phyloP scores from a whole-genome alignment of 2,329 filamentous ascomycete species.

The Gaeumannomyces sp. region DNA sequence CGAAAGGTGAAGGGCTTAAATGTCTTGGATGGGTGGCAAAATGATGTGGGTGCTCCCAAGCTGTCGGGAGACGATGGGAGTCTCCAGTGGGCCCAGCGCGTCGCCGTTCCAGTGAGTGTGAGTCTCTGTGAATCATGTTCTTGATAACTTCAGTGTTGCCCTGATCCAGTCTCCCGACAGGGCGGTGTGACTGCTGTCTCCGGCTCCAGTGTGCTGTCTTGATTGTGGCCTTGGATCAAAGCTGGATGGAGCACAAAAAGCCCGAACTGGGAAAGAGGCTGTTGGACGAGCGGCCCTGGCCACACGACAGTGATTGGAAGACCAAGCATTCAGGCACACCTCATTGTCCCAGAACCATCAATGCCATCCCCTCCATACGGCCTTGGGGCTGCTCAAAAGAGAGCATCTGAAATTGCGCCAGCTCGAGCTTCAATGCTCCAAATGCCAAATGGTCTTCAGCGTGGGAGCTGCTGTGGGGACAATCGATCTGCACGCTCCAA shows the following conservation, averaged over 20 bases:
- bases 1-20: background rate
- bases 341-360: background rate
- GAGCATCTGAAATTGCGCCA: background rate
- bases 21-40: background rate
- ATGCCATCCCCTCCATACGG: background rate
- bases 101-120: too few relatives aligned
- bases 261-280: background rate
- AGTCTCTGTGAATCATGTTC: too few relatives aligned
- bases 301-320: background rate
- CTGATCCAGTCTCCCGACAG: background rate
- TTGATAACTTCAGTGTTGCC: background rate
- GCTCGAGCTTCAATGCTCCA: too few relatives aligned
- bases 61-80: conserved; percentile 2
- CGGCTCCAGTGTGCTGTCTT: background rate
- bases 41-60: background rate
- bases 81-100: background rate
- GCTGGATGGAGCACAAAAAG: background rate
- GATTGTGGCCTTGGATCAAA: background rate
- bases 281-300: background rate
- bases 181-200: background rate
- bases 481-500: background rate
- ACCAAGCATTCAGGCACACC: background rate
- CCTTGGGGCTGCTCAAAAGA: background rate
- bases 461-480: background rate
- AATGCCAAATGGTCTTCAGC: background rate